phyloP scores from a whole-genome alignment of 83 land plant genomes.

The Isoetes engelmannii region DNA sequence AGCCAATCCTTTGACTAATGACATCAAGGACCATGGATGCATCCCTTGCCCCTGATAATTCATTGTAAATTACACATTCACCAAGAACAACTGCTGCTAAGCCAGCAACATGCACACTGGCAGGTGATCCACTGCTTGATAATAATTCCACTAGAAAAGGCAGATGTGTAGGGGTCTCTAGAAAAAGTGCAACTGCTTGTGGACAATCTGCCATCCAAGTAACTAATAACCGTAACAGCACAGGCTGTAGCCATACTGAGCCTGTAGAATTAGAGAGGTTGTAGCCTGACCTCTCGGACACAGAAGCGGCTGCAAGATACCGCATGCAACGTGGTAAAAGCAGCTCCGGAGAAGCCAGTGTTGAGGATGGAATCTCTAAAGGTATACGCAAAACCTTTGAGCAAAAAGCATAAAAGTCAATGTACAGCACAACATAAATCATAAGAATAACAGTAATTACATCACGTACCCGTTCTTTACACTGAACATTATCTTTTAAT shows the following conservation, averaged over 20 bases:
- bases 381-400: constrained; percentile 59
- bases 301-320: constrained; percentile 67
- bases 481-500: constrained; percentile 65
- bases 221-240: constrained; percentile 63
- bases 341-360: constrained; percentile 62
- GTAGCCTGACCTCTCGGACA: constrained; percentile 26
- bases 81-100: constrained; percentile 82
- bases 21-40: constrained; percentile 69
- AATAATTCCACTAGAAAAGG: constrained; percentile 74
- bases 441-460: background rate
- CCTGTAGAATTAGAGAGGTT: constrained; percentile 11
- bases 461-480: constrained; percentile 78
- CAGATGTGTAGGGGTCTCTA: constrained; percentile 72
- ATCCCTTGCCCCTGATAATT: constrained; percentile 44
- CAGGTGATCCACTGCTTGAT: constrained; percentile 41
- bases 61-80: constrained; percentile 79
- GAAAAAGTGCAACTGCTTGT: constrained; percentile 60
- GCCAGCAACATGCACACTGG: constrained; percentile 56
- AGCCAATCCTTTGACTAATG: constrained; percentile 81
- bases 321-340: constrained; percentile 70
- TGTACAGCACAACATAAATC: background rate
- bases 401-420: background rate
- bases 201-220: constrained; percentile 90
- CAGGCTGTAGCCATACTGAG: constrained; percentile 52
- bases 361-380: constrained; percentile 57